phyloP scores from a whole-genome alignment of 768 basidiomycete species.

The Rhodosporidiobolus odoratus region DNA sequence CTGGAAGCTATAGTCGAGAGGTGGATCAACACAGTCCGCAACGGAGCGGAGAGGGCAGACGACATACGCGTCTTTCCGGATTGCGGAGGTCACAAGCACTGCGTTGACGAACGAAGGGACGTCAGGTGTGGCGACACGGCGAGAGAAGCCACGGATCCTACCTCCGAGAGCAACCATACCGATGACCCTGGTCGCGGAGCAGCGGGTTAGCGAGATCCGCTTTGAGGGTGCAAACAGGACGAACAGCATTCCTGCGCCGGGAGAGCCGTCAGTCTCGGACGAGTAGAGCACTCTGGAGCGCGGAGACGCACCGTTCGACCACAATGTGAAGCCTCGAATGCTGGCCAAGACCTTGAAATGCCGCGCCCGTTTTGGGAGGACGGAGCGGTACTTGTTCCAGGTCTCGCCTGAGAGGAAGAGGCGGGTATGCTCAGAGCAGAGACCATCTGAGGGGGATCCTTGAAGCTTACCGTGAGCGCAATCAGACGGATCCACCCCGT shows the following conservation, averaged over 20 bases:
- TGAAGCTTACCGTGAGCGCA: neutral
- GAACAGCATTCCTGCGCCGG: constrained; percentile 2
- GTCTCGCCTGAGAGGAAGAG: neutral
- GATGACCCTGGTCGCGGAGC: neutral
- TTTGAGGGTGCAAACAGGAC: neutral
- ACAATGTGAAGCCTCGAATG: neutral
- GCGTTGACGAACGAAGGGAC: neutral
- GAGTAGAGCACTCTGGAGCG: neutral
- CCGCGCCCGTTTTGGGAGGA: neutral
- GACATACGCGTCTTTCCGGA: neutral
- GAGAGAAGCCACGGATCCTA: too few relatives aligned
- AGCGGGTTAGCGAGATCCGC: neutral
- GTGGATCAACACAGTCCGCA: neutral
- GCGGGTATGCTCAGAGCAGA: neutral
- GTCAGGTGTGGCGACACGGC: neutral
- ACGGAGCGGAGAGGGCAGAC: too few relatives aligned
- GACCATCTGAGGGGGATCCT: neutral
- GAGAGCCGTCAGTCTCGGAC: neutral
- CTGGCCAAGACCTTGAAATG: neutral
- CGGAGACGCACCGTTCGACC: neutral
- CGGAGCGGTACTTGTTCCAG: neutral
- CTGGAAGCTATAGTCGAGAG: neutral
- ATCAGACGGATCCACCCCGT: neutral
- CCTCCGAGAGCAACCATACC: neutral
- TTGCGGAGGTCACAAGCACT: neutral